A percentile compares a stretch with the other conserved stretches of the same genome.
Conservation (phyloP, 2,329 filamentous ascomycete genomes). For the Ophiostoma australiae region DNA sequence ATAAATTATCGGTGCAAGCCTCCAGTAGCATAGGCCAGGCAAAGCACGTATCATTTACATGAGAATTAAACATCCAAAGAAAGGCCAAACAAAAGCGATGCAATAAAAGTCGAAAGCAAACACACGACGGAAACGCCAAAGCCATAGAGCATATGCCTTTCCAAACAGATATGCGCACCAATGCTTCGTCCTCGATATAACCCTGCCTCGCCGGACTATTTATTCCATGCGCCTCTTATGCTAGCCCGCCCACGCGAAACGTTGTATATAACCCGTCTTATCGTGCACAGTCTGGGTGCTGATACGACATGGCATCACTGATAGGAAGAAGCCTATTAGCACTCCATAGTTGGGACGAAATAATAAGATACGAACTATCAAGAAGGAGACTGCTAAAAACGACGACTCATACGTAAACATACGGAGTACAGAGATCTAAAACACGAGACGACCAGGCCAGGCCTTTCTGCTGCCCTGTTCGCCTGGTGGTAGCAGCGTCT, state of each 20-base stretch:
- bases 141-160: neutral
- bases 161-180: neutral
- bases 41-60: too few relatives aligned
- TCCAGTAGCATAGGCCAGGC: too few relatives aligned
- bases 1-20: too few relatives aligned
- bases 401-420: neutral
- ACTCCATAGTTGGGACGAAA: too few relatives aligned
- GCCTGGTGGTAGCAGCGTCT: slow-evolving; percentile 1
- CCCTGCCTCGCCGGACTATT: neutral
- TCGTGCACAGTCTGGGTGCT: slow-evolving; percentile 2
- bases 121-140: neutral
- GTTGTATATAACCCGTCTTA: neutral
- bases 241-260: neutral
- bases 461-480: neutral
- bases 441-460: neutral
- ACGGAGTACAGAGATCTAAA: neutral
- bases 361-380: neutral
- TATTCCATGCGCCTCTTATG: slow-evolving; percentile 6
- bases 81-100: neutral
- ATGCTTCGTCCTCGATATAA: neutral
- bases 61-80: neutral
- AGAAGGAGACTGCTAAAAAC: neutral
- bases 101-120: neutral
- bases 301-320: neutral
- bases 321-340: neutral